phyloP scores from a whole-genome alignment of 768 basidiomycete genomes.

The Lepiota brunneoincarnata region DNA sequence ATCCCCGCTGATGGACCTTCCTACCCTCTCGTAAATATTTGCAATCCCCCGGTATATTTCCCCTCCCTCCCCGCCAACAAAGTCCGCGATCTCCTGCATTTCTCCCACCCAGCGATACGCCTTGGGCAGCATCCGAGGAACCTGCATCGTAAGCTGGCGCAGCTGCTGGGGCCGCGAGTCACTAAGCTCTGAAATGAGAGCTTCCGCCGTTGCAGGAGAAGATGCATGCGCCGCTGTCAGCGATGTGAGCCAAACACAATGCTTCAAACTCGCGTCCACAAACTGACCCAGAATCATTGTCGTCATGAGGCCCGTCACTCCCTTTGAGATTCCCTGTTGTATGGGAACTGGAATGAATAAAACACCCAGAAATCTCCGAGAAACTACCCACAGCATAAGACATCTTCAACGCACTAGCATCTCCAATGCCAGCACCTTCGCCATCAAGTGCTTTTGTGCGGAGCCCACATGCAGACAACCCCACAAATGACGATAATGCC shows the following conservation, averaged over 20 bases:
- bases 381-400: constrained; percentile 51
- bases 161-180: constrained; percentile 45
- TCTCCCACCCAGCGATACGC: constrained; percentile 62
- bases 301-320: constrained; percentile 47
- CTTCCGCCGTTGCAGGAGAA: constrained; percentile 60
- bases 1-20: constrained; percentile 32
- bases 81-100: constrained; percentile 61
- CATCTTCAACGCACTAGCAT: constrained; percentile 64
- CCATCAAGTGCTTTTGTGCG: constrained; percentile 44
- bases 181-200: constrained; percentile 47
- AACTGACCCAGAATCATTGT: constrained; percentile 53
- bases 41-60: constrained; percentile 48
- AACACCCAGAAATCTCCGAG: not conserved
- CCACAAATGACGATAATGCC: constrained; percentile 34
- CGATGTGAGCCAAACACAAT: not conserved
- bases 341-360: constrained; percentile 2
- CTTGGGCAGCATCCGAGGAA: constrained; percentile 57
- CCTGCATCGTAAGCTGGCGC: constrained; percentile 30
- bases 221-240: constrained; percentile 48
- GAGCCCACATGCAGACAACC: constrained; percentile 40
- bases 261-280: not conserved
- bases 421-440: constrained; percentile 48
- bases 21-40: constrained; percentile 41
- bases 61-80: constrained; percentile 44
- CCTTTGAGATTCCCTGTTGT: constrained; percentile 53